phyloP scores from a whole-genome alignment of 2,329 filamentous ascomycete species.

The Emergomyces orientalis region DNA sequence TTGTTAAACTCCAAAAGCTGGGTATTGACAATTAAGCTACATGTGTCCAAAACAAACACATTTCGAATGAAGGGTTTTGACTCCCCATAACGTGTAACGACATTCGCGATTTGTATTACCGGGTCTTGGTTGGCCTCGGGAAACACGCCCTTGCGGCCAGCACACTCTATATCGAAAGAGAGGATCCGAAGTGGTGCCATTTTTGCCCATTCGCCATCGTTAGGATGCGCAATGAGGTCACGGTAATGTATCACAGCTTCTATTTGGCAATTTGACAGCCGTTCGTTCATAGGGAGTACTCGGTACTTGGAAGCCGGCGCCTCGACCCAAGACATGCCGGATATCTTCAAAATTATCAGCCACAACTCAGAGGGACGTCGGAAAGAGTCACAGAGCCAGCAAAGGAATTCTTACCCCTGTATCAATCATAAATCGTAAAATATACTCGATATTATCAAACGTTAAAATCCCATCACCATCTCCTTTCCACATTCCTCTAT shows the following conservation, averaged over 20 bases:
- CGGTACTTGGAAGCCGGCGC: constrained; percentile 56
- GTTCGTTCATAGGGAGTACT: constrained; percentile 55
- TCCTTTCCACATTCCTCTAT: constrained; percentile 78
- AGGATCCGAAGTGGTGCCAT: constrained; percentile 89
- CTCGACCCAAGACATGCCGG: constrained; percentile 97
- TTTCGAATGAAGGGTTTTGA: constrained; percentile 92
- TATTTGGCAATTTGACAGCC: constrained; percentile 91
- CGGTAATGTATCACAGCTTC: constrained; percentile 77
- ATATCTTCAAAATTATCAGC: constrained; percentile 45
- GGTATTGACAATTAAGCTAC: constrained; percentile 88
- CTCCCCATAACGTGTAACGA: constrained; percentile 90
- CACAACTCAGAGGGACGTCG: not conserved
- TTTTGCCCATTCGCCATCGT: constrained; percentile 92
- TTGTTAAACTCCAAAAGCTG: constrained; percentile 74
- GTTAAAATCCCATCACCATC: constrained; percentile 65
- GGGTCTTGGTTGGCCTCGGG: constrained; percentile 86
- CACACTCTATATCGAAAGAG: constrained; percentile 98
- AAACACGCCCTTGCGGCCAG: constrained; percentile 93
- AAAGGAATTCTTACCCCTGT: constrained; percentile 53
- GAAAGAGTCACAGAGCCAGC: not conserved
- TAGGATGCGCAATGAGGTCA: constrained; percentile 76
- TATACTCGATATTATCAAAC: constrained; percentile 92
- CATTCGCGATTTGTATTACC: constrained; percentile 95
- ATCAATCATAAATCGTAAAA: constrained; percentile 96
- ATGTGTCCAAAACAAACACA: constrained; percentile 89